Evolutionary conservation across 2,329 filamentous ascomycete species (phyloP).

Genomic region (Verticillium isaacii): DNA sequence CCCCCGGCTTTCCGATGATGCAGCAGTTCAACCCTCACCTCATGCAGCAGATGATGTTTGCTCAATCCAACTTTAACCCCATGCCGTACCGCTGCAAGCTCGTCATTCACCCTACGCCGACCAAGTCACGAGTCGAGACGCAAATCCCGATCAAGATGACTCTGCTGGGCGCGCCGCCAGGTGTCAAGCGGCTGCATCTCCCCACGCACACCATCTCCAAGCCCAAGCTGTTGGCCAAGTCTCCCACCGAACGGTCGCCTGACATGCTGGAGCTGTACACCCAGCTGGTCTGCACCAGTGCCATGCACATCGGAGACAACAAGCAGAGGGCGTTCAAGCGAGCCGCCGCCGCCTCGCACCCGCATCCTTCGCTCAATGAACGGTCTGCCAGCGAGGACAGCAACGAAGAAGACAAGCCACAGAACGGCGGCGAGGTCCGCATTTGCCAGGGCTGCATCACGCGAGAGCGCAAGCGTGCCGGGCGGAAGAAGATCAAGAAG

Average conservation of each 20-base stretch:
- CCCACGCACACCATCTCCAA: constrained; percentile 91
- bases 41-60: constrained; percentile 22
- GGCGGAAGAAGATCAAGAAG: constrained; percentile 89
- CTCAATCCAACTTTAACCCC: constrained; percentile 21
- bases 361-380: constrained; percentile 16
- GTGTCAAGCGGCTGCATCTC: constrained; percentile 76
- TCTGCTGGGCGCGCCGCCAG: constrained; percentile 68
- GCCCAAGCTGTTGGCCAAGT: constrained; percentile 80
- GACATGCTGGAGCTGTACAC: constrained; percentile 78
- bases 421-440: constrained; percentile 88
- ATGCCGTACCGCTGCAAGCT: constrained; percentile 33
- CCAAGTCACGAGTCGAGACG: constrained; percentile 92
- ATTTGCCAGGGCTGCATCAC: constrained; percentile 92
- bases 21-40: constrained; percentile 17
- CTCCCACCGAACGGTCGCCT: constrained; percentile 56
- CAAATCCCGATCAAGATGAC: constrained; percentile 87
- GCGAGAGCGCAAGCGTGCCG: constrained; percentile 84
- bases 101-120: constrained; percentile 60
- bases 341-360: constrained; percentile 40
- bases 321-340: constrained; percentile 62
- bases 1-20: constrained; percentile 6
- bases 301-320: constrained; percentile 70
- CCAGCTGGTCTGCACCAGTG: constrained; percentile 85
- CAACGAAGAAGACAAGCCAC: constrained; percentile 65
- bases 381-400: constrained; percentile 36